Evolutionary conservation across 371 early-diverging fungal genomes (phyloP), one percentile per base, ranked within the genome.

Genomic region (Mucor sp.): DNA sequence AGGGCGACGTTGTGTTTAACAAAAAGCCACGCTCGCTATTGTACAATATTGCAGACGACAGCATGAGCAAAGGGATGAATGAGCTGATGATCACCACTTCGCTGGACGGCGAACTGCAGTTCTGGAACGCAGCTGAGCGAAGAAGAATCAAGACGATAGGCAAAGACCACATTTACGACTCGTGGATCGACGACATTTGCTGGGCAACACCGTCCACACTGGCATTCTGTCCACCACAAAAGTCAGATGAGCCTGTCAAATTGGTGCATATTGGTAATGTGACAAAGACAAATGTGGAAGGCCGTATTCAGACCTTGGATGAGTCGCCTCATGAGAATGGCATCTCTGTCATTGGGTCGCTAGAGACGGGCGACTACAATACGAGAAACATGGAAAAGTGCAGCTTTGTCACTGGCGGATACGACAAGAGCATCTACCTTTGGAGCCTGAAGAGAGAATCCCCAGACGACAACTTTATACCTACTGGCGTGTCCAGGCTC

Each of bases 321-420:
- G 61, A 69, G 0, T 55, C 27, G 2, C 82, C 79, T n/a, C 82
- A 81, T 66, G 66, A 66, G 14, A 75, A 71, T 55, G 70, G 72
- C 4, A 63, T 74, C 0, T 47, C 69, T 19, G 68, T 63, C 0
- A 74, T 81, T 39, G 66, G 67, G 0, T 58, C 75, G 0, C 28
- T 78, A 9, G 63, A 63, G 17, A 33, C 65, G 25, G 71, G 67
- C 19, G 62, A 58, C n/a, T 50, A 61, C n/a, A 65, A 25, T 21
- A 58, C 67, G 7, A 25, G 35, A 15, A 47, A 58, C 25, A 47
- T 56, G 9, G 72, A 72, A 15, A 62, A 43, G 17, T 60, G 73
- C 21, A 74, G 61, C n/a, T 71, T 78, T 63, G 74, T 81, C 3
- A 81, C 79, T 0, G 82, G 77, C 30, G 79, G 77, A 1, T 66